Evolutionary conservation across 257 asterid species (phyloP).

Genomic region (Salvia miltiorrhiza): DNA sequence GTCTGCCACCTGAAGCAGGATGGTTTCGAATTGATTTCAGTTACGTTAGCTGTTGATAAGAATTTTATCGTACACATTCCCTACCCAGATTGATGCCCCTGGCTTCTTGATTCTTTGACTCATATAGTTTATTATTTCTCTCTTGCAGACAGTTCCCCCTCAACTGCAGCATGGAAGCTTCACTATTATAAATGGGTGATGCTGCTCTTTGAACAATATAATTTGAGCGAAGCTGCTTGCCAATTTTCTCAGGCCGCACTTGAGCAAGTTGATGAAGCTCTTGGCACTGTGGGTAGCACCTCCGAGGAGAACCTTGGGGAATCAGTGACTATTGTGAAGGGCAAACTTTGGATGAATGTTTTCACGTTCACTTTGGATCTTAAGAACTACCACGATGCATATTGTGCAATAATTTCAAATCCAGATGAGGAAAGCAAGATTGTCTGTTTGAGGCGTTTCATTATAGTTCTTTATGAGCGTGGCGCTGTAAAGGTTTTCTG

Average conservation of each 20-base stretch:
- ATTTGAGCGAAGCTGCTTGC: slow-evolving; percentile 82
- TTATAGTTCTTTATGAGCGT: slow-evolving; percentile 84
- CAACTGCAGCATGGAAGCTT: slow-evolving; percentile 78
- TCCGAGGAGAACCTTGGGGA: slow-evolving; percentile 47
- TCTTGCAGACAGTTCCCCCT: slow-evolving; percentile 54
- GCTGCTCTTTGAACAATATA: slow-evolving; percentile 92
- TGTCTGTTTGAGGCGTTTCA: slow-evolving; percentile 91
- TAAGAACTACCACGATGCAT: slow-evolving; percentile 74
- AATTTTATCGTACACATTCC: slow-evolving; percentile 6
- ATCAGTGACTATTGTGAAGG: slow-evolving; percentile 64
- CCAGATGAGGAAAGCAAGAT: slow-evolving; percentile 95
- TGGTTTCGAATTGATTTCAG: slow-evolving; percentile 71
- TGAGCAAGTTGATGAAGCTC: slow-evolving; percentile 97
- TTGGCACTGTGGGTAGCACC: slow-evolving; percentile 40
- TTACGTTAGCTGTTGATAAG: slow-evolving; percentile 36
- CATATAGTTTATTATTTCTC: slow-evolving; percentile 15
- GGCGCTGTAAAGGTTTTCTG: slow-evolving; percentile 76
- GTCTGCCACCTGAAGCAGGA: slow-evolving; percentile 77
- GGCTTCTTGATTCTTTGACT: slow-evolving; percentile 17
- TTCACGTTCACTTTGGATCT: slow-evolving; percentile 80
- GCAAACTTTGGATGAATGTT: slow-evolving; percentile 92
- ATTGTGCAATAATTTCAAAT: slow-evolving; percentile 88
- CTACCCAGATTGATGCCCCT: slow-evolving; percentile 3
- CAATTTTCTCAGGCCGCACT: slow-evolving; percentile 88
- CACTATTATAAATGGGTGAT: slow-evolving; percentile 94